Evolutionary conservation across 129 eudicot genomes (phyloP).

Genomic region (Chrysanthemum lavandulifolium): DNA sequence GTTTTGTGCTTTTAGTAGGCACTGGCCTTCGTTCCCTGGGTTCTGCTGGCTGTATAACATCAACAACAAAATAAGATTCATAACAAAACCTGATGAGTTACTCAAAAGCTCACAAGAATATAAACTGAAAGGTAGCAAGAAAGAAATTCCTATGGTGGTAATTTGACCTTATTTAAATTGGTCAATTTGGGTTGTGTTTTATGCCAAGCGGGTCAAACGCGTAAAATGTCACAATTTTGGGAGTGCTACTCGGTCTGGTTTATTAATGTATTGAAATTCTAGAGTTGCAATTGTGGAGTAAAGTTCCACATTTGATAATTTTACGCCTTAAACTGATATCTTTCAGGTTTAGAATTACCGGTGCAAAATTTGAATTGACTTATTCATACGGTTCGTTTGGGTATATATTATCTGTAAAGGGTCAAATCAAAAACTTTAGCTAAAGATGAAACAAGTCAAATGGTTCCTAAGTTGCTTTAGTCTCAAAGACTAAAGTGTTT

Average conservation of each 20-base stretch:
- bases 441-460: too few relatives aligned
- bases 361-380: background rate
- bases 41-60: slow-evolving; percentile 30
- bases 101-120: background rate
- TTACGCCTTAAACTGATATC: background rate
- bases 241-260: background rate
- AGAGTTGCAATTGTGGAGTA: background rate
- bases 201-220: background rate
- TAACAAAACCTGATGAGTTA: background rate
- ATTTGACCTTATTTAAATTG: background rate
- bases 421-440: too few relatives aligned
- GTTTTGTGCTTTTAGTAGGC: slow-evolving; percentile 36
- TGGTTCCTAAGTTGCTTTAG: background rate
- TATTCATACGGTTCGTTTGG: too few relatives aligned
- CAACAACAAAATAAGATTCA: background rate
- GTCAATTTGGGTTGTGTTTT: background rate
- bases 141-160: background rate
- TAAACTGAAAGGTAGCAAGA: background rate
- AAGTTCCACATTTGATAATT: too few relatives aligned
- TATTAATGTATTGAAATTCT: background rate
- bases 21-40: slow-evolving; percentile 24
- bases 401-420: too few relatives aligned
- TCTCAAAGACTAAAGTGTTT: too few relatives aligned
- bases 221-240: background rate
- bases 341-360: background rate